Evolutionary conservation across 176 grass and related monocot genomes (phyloP).

Genomic region (Alloteropsis semialata): DNA sequence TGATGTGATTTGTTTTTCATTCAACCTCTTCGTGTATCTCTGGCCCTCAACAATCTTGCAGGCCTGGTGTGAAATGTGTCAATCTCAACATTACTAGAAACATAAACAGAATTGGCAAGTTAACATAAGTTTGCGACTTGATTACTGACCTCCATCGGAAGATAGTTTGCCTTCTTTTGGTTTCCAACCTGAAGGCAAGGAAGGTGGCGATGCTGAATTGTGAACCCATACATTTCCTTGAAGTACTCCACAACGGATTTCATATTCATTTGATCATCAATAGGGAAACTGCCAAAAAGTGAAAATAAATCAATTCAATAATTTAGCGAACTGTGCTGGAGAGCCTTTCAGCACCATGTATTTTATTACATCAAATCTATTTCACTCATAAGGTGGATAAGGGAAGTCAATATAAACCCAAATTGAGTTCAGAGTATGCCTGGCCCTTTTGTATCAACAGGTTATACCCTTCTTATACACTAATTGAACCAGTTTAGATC

Average conservation of each 20-base stretch:
- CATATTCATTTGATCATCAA: slow-evolving; percentile 99
- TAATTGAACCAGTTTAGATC: neutral
- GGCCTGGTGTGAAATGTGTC: slow-evolving; percentile 41
- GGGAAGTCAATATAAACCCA: neutral
- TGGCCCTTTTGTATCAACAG: neutral
- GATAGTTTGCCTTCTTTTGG: slow-evolving; percentile 98
- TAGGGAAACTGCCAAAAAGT: slow-evolving; percentile 63
- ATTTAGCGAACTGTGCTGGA: neutral
- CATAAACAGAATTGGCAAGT: neutral
- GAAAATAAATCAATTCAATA: neutral
- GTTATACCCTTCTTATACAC: neutral
- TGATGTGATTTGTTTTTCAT: slow-evolving; percentile 98
- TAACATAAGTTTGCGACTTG: neutral
- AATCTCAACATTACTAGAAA: neutral
- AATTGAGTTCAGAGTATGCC: neutral
- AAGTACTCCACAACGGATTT: slow-evolving; percentile 99
- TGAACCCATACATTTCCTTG: slow-evolving; percentile 99
- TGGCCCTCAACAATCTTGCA: slow-evolving; percentile 99
- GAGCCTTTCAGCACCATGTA: neutral
- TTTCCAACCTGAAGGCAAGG: slow-evolving; percentile 98
- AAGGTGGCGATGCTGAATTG: slow-evolving; percentile 87
- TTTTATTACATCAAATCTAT: neutral
- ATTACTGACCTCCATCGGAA: slow-evolving; percentile 87
- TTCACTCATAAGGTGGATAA: neutral
- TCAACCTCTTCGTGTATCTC: slow-evolving; percentile 98